phyloP scores from a whole-genome alignment of 2,329 filamentous ascomycete genomes.

The Cryphonectria carpinicola region DNA sequence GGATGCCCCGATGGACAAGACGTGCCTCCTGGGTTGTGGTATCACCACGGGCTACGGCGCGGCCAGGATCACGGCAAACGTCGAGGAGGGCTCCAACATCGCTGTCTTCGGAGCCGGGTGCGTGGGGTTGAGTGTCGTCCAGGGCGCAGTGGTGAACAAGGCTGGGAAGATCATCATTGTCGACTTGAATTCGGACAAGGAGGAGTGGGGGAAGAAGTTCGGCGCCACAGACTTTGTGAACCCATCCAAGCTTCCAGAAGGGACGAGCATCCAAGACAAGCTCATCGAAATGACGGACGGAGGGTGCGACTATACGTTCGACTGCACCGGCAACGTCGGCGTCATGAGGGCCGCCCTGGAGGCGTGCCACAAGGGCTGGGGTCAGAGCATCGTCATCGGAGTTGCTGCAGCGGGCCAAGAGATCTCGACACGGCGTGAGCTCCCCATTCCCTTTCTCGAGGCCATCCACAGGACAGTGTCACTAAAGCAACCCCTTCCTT shows the following conservation, averaged over 20 bases:
- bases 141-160: constrained; percentile 86
- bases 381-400: constrained; percentile 96
- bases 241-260: constrained; percentile 72
- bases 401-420: constrained; percentile 96
- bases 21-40: constrained; percentile 93
- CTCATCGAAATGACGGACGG: constrained; percentile 97
- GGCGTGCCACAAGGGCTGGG: constrained; percentile 99
- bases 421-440: constrained; percentile 89
- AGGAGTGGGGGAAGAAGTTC: constrained; percentile 92
- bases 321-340: constrained; percentile 95
- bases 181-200: constrained; percentile 83
- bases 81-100: constrained; percentile 87
- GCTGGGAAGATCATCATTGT: constrained; percentile 76
- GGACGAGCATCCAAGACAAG: constrained; percentile 85
- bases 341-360: constrained; percentile 96
- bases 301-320: constrained; percentile 98
- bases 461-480: background rate
- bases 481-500: constrained; percentile 3
- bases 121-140: constrained; percentile 92
- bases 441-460: background rate
- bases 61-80: constrained; percentile 87
- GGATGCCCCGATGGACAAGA: constrained; percentile 92
- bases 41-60: constrained; percentile 99
- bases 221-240: constrained; percentile 97
- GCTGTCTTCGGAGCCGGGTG: constrained; percentile 96